phyloP scores from a whole-genome alignment of 2,329 filamentous ascomycete genomes.

The Drechslera avenae region DNA sequence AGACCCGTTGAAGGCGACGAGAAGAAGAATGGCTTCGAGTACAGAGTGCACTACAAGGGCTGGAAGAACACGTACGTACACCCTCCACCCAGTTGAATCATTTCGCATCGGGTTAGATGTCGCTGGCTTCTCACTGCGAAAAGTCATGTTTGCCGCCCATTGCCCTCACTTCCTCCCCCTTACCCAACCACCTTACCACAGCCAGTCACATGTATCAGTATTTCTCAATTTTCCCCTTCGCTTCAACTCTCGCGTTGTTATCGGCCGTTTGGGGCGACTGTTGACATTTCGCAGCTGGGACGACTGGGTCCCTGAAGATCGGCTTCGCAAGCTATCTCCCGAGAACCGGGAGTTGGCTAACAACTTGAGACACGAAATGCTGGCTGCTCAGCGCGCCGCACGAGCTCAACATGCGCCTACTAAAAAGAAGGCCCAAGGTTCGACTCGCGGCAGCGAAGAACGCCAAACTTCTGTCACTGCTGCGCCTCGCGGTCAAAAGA shows the following conservation, averaged over 20 bases:
- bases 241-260: background rate
- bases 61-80: slow-evolving; percentile 91
- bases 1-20: slow-evolving; percentile 65
- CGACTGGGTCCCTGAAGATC: slow-evolving; percentile 94
- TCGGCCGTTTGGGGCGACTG: background rate
- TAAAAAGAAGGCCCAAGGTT: slow-evolving; percentile 65
- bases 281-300: slow-evolving; percentile 71
- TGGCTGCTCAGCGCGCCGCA: slow-evolving; percentile 58
- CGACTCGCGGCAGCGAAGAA: slow-evolving; percentile 77
- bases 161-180: slow-evolving; percentile 7
- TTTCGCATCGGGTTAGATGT: slow-evolving; percentile 2
- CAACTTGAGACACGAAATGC: slow-evolving; percentile 72
- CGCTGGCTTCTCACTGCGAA: background rate
- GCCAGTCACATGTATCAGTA: background rate
- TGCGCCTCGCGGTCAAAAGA: slow-evolving; percentile 70
- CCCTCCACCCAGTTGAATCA: background rate
- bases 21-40: slow-evolving; percentile 78
- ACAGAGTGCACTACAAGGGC: slow-evolving; percentile 97
- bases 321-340: slow-evolving; percentile 90
- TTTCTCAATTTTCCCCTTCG: background rate
- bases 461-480: slow-evolving; percentile 63
- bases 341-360: slow-evolving; percentile 90
- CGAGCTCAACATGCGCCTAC: slow-evolving; percentile 51
- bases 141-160: slow-evolving; percentile 20
- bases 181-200: slow-evolving; percentile 18